Conservation (phyloP, 2,329 filamentous ascomycete species). For the Ilyonectria destructans region DNA sequence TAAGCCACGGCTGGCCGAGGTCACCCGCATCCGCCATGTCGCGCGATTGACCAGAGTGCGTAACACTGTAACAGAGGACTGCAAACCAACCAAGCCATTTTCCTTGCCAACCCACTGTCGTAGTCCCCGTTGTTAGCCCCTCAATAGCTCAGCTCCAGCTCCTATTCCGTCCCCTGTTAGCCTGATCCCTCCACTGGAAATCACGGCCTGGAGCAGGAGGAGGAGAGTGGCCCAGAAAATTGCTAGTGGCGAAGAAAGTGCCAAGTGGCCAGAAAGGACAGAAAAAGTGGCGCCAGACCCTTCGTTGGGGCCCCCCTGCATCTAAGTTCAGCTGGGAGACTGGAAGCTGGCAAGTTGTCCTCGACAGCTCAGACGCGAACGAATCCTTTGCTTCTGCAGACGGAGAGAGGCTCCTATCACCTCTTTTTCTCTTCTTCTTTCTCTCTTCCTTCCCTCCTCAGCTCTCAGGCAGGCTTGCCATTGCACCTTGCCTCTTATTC, state of each 20-base stretch:
- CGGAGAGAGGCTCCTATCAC: slow-evolving; percentile 38
- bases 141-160: neutral
- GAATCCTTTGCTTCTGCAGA: slow-evolving; percentile 43
- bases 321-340: slow-evolving; percentile 34
- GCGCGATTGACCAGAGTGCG: no score
- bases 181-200: slow-evolving; percentile 13
- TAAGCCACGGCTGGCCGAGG: no score
- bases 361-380: slow-evolving; percentile 42
- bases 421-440: slow-evolving; percentile 36
- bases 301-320: slow-evolving; percentile 44
- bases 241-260: slow-evolving; percentile 40
- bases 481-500: slow-evolving; percentile 34
- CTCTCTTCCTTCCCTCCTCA: slow-evolving; percentile 20
- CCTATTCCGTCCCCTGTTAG: neutral
- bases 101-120: no score
- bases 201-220: slow-evolving; percentile 4
- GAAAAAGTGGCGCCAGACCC: slow-evolving; percentile 39
- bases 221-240: slow-evolving; percentile 26
- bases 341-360: slow-evolving; percentile 48
- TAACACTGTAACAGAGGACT: no score
- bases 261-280: slow-evolving; percentile 39
- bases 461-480: slow-evolving; percentile 41
- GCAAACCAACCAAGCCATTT: no score
- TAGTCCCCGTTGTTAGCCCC: neutral
- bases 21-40: no score